phyloP scores from a whole-genome alignment of 1,284 basidiomycete genomes.

The Volvariella volvacea region DNA sequence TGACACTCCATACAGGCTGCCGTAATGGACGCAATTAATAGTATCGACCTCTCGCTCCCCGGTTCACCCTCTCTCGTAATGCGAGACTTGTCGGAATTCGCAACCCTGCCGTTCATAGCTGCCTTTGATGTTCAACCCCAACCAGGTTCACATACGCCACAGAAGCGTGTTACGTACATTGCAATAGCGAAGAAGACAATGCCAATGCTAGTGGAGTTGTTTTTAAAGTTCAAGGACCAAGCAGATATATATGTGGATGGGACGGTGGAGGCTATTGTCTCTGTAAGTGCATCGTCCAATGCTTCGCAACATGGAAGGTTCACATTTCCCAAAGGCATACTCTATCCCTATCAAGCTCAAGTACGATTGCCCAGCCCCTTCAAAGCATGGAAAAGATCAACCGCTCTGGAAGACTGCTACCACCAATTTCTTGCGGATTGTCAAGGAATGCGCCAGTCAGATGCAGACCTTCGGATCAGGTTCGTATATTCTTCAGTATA shows the following conservation, averaged over 20 bases:
- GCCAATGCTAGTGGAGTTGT: slow-evolving; percentile 74
- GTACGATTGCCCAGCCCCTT: slow-evolving; percentile 87
- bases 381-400: slow-evolving; percentile 77
- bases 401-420: slow-evolving; percentile 92
- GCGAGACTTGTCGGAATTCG: slow-evolving; percentile 79
- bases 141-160: slow-evolving; percentile 28
- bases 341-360: slow-evolving; percentile 90
- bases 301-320: too few species aligned
- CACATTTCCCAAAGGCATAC: slow-evolving; percentile 70
- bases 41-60: slow-evolving; percentile 56
- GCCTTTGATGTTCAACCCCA: slow-evolving; percentile 51
- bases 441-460: slow-evolving; percentile 54
- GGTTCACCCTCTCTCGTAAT: slow-evolving; percentile 72
- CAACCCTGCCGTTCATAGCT: slow-evolving; percentile 78
- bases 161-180: slow-evolving; percentile 78
- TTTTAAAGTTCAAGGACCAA: slow-evolving; percentile 55
- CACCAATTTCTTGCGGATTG: slow-evolving; percentile 59
- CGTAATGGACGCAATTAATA: slow-evolving; percentile 63
- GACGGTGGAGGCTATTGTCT: slow-evolving; percentile 77
- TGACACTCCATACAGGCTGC: slow-evolving; percentile 39
- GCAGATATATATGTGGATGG: slow-evolving; percentile 71
- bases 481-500: slow-evolving; percentile 18
- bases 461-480: slow-evolving; percentile 42
- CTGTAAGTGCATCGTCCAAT: slow-evolving; percentile 55
- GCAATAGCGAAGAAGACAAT: slow-evolving; percentile 83